Evolutionary conservation across 768 basidiomycete genomes (phyloP), one percentile per base, ranked within the genome.

Genomic region (Phaeotremella fagi): DNA sequence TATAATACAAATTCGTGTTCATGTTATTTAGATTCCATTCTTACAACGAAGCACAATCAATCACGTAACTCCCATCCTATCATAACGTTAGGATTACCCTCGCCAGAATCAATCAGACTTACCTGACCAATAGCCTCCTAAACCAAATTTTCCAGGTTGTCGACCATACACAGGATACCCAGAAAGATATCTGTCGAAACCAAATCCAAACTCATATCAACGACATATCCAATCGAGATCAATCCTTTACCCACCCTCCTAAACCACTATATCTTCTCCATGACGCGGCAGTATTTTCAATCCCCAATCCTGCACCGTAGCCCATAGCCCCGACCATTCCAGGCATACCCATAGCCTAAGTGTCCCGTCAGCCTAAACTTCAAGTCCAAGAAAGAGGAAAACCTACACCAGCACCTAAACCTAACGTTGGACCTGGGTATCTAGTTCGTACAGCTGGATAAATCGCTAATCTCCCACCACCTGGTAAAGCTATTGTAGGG

Each of bases 51-150:
- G 9, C 11, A 45, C 25, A 29, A 18, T 52, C 35, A 59, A 37
- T 63, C 58, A 3, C 58, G 27, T 43, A 60, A 44, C 27, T 52
- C 41, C 61, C 61, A 63, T 12, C 61, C 61, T 12, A 33, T 4
- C 11, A 45, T 47, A 29, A 27, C 46, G n/a, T 23, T 18, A 9
- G 29, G 20, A 35, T 43, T 6, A 25, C 22, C 16, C 31, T 22
- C 46, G 35, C 27, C 16, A 9, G 16, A 6, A 15, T 7, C 16
- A 26, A 23, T 26, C 6, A 20, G n/a, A 16, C 16, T 24, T 2
- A 62, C 68, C 68, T n/a, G 61, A 61, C 26, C 42, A 70, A 48
- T 70, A 70, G 0, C 68, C 66, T 4, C 64, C 68, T 1, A 70
- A 29, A 33, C 68, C 68, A 4, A 62, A 35, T 42, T 45, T 42